phyloP scores from a whole-genome alignment of 2,329 filamentous ascomycete species.

The Verticillium albo-atrum region DNA sequence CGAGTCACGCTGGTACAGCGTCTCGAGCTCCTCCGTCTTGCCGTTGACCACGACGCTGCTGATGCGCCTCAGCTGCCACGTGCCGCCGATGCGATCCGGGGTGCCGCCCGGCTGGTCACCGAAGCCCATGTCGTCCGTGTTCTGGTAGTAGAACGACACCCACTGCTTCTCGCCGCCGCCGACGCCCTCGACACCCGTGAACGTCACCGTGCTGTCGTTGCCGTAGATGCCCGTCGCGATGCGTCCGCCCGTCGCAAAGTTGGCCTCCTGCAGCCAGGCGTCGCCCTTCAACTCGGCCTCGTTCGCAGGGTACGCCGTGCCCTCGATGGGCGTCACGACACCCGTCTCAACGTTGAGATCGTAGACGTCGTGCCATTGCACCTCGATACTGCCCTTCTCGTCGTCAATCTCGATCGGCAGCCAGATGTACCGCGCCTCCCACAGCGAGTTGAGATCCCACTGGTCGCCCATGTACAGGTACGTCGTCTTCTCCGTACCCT shows the following conservation, averaged over 20 bases:
- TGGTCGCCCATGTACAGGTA: conserved; percentile 45
- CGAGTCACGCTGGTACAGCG: conserved; percentile 45
- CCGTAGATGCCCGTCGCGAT: conserved; percentile 48
- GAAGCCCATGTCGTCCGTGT: conserved; percentile 57
- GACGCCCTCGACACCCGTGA: conserved; percentile 35
- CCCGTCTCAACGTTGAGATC: conserved; percentile 48
- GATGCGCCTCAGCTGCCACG: conserved; percentile 55
- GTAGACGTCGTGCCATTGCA: conserved; percentile 50
- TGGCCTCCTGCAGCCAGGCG: conserved; percentile 47
- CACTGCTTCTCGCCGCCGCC: conserved; percentile 45
- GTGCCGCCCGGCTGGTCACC: conserved; percentile 48
- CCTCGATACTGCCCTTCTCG: conserved; percentile 37
- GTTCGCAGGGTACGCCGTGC: conserved; percentile 40
- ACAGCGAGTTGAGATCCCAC: conserved; percentile 48
- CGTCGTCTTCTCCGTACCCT: conserved; percentile 43
- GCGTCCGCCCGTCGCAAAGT: conserved; percentile 37
- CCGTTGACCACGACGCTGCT: conserved; percentile 56
- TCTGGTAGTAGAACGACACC: conserved; percentile 53
- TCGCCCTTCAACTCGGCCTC: conserved; percentile 36
- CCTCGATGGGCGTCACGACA: conserved; percentile 39
- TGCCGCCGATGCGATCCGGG: conserved; percentile 55
- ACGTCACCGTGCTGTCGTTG: conserved; percentile 47
- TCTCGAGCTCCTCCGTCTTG: conserved; percentile 34
- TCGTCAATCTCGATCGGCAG: conserved; percentile 49
- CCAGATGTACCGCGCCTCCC: conserved; percentile 54